A percentile compares a stretch with the other conserved stretches of the same genome.
Conservation (phyloP, 1,139 yeast species). For the Magnusiomyces ingens region DNA sequence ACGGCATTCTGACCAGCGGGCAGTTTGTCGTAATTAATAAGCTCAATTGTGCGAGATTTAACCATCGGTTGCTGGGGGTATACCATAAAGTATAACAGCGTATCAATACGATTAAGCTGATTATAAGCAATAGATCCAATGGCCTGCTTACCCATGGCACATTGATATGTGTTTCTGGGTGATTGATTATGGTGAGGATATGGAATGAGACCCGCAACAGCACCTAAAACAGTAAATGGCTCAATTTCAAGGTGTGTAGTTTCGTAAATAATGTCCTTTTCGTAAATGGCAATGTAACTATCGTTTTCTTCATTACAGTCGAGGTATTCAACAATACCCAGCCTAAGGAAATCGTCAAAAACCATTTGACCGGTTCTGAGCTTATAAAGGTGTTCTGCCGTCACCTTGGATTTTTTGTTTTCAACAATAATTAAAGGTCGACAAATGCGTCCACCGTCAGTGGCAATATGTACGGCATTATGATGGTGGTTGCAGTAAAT, state of each 20-base stretch:
- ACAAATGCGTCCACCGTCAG: slow-evolving; percentile 98
- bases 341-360: slow-evolving; percentile 80
- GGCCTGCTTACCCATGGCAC: slow-evolving; percentile 99
- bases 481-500: slow-evolving; percentile 88
- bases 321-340: slow-evolving; percentile 88
- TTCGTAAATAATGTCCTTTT: slow-evolving; percentile 46
- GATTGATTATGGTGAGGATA: slow-evolving; percentile 99
- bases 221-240: slow-evolving; percentile 93
- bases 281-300: slow-evolving; percentile 86
- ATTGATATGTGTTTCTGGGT: slow-evolving; percentile 97
- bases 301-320: slow-evolving; percentile 99
- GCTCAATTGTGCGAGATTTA: slow-evolving; percentile 91
- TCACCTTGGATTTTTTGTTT: slow-evolving; percentile 62
- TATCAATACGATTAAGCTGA: slow-evolving; percentile 92
- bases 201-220: slow-evolving; percentile 98
- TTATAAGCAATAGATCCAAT: slow-evolving; percentile 98
- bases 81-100: slow-evolving; percentile 87
- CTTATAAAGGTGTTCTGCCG: slow-evolving; percentile 54
- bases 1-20: slow-evolving; percentile 99
- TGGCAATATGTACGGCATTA: slow-evolving; percentile 90
- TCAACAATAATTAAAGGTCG: slow-evolving; percentile 89
- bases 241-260: slow-evolving; percentile 93
- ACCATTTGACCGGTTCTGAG: slow-evolving; percentile 65
- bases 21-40: slow-evolving; percentile 87
- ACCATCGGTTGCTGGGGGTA: slow-evolving; percentile 99